Evolutionary conservation across 2,329 filamentous ascomycete genomes (phyloP).

Genomic region (Fusarium mexicanum): DNA sequence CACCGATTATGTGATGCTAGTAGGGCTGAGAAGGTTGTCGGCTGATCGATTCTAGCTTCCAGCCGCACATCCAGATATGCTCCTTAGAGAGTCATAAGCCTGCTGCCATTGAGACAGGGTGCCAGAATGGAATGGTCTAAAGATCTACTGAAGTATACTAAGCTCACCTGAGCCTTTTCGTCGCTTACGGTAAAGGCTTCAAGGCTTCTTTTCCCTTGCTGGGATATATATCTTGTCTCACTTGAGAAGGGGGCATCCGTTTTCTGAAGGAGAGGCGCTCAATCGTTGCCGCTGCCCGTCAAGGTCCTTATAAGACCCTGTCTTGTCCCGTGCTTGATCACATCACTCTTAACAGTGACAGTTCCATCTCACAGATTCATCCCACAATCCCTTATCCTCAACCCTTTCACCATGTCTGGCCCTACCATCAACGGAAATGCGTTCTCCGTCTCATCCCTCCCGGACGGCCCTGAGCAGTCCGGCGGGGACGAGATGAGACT

Average conservation of each 20-base stretch:
- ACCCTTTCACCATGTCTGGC: neutral
- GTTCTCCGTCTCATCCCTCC: neutral
- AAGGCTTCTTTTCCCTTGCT: neutral
- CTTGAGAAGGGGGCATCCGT: neutral
- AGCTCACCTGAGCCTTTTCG: neutral
- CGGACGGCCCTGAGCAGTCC: neutral
- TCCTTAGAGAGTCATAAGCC: rapidly evolving
- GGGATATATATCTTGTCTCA: neutral
- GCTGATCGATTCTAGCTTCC: neutral
- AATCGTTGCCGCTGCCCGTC: rapidly evolving
- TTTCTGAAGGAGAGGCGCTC: neutral
- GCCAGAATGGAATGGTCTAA: neutral
- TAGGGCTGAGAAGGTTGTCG: neutral
- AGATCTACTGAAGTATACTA: neutral
- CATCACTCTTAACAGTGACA: neutral
- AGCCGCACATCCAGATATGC: neutral
- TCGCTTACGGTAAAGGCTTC: neutral
- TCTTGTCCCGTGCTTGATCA: rapidly evolving
- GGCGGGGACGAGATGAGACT: neutral
- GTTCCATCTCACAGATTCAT: rapidly evolving
- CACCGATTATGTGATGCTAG: too few relatives aligned
- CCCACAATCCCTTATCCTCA: too few relatives aligned
- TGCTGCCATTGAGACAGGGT: rapidly evolving
- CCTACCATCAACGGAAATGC: neutral
- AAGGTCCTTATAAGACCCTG: neutral